Evolutionary conservation across 306 rosid genomes (phyloP), one percentile per base, ranked within the genome.

Genomic region (Bauhinia variegata): DNA sequence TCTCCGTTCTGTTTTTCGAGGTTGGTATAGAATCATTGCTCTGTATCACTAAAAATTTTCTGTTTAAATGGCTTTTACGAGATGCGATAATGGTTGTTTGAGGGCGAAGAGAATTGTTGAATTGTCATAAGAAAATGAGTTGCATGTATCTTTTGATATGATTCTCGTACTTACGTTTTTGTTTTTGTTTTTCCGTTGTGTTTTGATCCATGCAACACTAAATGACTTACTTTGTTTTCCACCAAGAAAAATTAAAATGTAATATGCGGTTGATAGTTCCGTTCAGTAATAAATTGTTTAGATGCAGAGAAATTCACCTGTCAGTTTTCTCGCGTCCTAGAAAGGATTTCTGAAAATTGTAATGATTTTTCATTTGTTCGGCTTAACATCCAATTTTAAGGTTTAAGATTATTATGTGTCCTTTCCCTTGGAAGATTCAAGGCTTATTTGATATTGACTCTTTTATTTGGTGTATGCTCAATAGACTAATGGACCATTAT

Each of bases 11-110:
- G 7, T 37, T 78, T 60, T 72, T 36, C 41, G 7, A 36, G 41
- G n/a, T 54, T 57, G 19, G 7, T 49, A 1, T 39, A 43, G 11
- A 8, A 63, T 79, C 54, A 18, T 32, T 56, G 23, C 34, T 18
- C 28, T 23, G 8, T 51, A 13, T 61, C 4, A 34, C 50, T 7
- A 34, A 28, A 70, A 33, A 7, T 78, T 32, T 49, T 66, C 39
- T 60, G 50, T 37, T 65, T 53, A 16, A 60, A 17, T 54, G 36
- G 61, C 51, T 55, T 59, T 71, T 16, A 4, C 39, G 36, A 54
- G n/a, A 15, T 58, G 64, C n/a, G 9, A 16, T 23, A 23, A 17
- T 30, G 31, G 32, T 58, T 34, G 64, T 63, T 62, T 59, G 46
- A 17, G 32, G 41, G 10, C 9, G n/a, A 12, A 58, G 47, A 42